Base-by-base conservation (phyloP, 495 filamentous ascomycete genomes). In the Trichoderma asperelloides region DNA sequence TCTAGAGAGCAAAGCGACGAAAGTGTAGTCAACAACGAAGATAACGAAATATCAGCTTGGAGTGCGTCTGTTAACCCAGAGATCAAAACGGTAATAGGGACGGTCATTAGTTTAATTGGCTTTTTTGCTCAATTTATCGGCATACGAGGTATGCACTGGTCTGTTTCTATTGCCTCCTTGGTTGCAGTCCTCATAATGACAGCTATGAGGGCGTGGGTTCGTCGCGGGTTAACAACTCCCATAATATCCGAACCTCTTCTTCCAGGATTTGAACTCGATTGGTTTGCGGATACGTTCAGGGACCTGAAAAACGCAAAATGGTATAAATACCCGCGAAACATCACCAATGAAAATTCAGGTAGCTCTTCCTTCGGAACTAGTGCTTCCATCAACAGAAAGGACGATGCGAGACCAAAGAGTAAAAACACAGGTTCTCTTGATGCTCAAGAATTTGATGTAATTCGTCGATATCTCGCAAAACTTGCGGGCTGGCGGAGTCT, bases 41-140 rank as follows among this genome's bases (percentile, higher is more conserved):
- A n/a, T n/a, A n/a, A n/a, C n/a, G n/a, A n/a, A n/a, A n/a, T n/a
- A n/a, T n/a, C n/a, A n/a, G n/a, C n/a, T n/a, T n/a, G n/a, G n/a
- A n/a, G n/a, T n/a, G n/a, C n/a, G n/a, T n/a, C n/a, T n/a, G n/a
- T n/a, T n/a, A n/a, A n/a, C 13, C 18, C 18, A 2, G 8, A 5
- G 40, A 43, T 65, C 47, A 62, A 69, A 27, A 71, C 73, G 0
- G 27, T 74, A n/a, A 33, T 66, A 12, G 75, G 68, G 7, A 71
- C 69, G 7, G 1, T 65, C 3, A 33, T 79, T 0, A 80, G 78
- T 5, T 66, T 84, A 60, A n/a, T 75, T 1, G 84, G 83, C 1
- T 86, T 83, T 55, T 68, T 84, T 37, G 64, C 77, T 7, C 82
- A 86, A 68, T 86, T 86, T 67, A 70, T 81, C 7, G 83, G 83